Base-by-base conservation (phyloP, 768 basidiomycete genomes). In the Terana coerulea region DNA sequence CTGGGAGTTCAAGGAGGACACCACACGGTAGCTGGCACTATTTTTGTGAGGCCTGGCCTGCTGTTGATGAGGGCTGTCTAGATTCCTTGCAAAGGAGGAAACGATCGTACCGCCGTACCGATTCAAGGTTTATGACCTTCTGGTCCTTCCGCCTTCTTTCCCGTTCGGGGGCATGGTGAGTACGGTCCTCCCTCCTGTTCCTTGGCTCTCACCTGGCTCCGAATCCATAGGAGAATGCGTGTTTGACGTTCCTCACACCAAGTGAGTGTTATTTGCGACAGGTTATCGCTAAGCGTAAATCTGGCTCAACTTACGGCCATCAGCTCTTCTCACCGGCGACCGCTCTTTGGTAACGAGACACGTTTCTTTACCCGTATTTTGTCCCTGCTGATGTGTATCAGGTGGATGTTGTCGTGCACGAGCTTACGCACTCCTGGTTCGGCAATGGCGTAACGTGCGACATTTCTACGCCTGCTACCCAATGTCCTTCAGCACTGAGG, bases 1-100 rank as follows among this genome's bases (percentile, higher is more conserved):
- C 60, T 86, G 86, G 80, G 95, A 98, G 65, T 98, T 98, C 61
- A 81, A 77, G 53, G 83, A 87, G 54, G 92, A 97, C 61, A 92
- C 91, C 2, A 79, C 83, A 15, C 79, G 78, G 87, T 92, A 39
- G 49, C 62, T 39, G 25, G 62, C 52, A 30, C n/a, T 30, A 11
- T 6, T n/a, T n/a, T n/a, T n/a, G n/a, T n/a, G n/a, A n/a, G n/a
- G n/a, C n/a, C n/a, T 34, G 33, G 9, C 10, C 33, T 9, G n/a
- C 22, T 19, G 22, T 40, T 8, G 37, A 40, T 39, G 11, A 9
- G 12, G 17, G 15, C 49, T 25, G 26, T 15, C 5, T 47, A 91
- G 89, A 58, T 94, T 88, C 64, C 69, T 95, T 51, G 74, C 79
- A 1, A 79, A 77, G 10, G 90, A 88, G 48, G 93, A 95, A 66